phyloP scores from a whole-genome alignment of 176 grass and related monocot species.

The Aegilops speltoides region DNA sequence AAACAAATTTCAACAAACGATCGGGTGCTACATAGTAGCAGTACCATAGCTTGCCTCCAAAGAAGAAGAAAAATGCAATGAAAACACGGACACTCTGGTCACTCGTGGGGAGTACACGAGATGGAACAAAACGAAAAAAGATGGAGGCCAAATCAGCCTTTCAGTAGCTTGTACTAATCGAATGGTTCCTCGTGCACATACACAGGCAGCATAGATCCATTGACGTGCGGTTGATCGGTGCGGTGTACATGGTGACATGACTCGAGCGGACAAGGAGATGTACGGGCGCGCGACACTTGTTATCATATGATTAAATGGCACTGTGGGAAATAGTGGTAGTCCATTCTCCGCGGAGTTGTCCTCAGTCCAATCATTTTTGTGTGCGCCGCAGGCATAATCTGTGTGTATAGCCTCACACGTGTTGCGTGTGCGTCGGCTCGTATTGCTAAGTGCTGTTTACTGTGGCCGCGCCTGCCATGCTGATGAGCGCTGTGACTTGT shows the following conservation, averaged over 20 bases:
- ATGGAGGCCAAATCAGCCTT: background rate
- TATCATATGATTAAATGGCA: background rate
- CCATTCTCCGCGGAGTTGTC: background rate
- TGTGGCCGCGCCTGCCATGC: background rate
- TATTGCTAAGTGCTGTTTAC: background rate
- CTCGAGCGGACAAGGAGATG: background rate
- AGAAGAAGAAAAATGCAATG: background rate
- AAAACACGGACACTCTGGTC: background rate
- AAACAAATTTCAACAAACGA: background rate
- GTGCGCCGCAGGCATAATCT: background rate
- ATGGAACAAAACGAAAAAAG: background rate
- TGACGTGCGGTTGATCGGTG: background rate
- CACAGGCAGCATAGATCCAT: background rate
- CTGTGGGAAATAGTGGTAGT: background rate
- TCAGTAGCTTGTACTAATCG: background rate
- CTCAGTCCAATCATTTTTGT: background rate
- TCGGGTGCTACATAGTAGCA: background rate
- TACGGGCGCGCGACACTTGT: background rate
- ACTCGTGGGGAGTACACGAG: background rate
- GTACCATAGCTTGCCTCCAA: background rate
- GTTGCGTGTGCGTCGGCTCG: background rate
- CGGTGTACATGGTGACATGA: background rate
- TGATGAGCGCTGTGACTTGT: background rate
- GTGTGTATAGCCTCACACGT: background rate
- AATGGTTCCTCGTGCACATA: background rate